A percentile compares a stretch with the other conserved stretches of the same genome.
Evolutionary conservation across 108 stramenopile species (phyloP).

Genomic region (Skeletonema costatum): DNA sequence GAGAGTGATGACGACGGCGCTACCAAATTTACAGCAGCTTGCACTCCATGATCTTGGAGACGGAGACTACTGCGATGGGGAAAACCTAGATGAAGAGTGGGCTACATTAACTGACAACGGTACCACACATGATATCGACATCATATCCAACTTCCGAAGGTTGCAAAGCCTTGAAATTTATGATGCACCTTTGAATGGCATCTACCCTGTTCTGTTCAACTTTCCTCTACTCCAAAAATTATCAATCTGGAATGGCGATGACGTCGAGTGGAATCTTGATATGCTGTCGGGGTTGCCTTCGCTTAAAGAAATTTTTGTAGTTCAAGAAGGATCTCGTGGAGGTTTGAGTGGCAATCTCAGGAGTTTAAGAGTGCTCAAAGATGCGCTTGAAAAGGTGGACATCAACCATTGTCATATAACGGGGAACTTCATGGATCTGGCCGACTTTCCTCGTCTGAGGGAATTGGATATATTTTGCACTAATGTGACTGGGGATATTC

Average conservation of each 20-base stretch:
- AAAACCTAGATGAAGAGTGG: neutral
- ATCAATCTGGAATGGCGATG: neutral
- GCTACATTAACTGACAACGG: neutral
- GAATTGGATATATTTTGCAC: too few species aligned
- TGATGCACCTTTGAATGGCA: neutral
- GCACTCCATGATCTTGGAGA: too few species aligned
- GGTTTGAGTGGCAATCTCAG: neutral
- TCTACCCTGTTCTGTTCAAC: slow-evolving; percentile 1
- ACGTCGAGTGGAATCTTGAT: neutral
- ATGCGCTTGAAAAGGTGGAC: neutral
- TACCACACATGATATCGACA: slow-evolving; percentile 2
- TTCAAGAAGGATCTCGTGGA: too few species aligned
- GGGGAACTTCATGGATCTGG: slow-evolving; percentile 10
- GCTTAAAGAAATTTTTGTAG: too few species aligned
- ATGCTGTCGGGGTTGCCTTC: neutral
- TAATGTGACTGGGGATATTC: neutral
- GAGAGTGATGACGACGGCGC: too few species aligned
- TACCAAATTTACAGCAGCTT: too few species aligned
- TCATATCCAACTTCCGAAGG: neutral
- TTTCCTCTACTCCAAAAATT: neutral
- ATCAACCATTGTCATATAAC: neutral
- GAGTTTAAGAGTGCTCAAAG: neutral
- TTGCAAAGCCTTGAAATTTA: neutral
- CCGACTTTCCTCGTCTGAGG: slow-evolving; percentile 15
- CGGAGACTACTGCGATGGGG: too few species aligned